Evolutionary conservation across 1,284 basidiomycete species (phyloP).

Genomic region (Papiliotrema nemorosa): DNA sequence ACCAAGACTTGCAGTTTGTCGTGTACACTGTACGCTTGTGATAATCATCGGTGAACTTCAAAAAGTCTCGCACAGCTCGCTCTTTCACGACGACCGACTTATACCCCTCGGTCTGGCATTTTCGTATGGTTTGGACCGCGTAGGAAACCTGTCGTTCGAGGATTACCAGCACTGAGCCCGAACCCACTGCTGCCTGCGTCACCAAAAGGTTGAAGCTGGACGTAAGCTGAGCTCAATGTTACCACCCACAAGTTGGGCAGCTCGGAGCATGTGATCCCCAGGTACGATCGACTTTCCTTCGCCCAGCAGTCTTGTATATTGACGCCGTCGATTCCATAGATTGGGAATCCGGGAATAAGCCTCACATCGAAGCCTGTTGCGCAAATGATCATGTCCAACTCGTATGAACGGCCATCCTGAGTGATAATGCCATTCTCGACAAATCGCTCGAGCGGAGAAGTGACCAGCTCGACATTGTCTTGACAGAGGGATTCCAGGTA

Average conservation of each 20-base stretch:
- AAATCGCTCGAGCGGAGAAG: constrained; percentile 50
- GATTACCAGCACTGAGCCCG: not conserved
- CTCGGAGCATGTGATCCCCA: not conserved
- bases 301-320: not conserved
- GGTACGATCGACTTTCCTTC: not conserved
- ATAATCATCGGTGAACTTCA: not conserved
- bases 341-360: not conserved
- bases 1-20: not conserved
- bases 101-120: not conserved
- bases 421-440: constrained; percentile 59
- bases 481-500: not conserved
- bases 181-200: not conserved
- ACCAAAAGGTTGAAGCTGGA: not conserved
- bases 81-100: not conserved
- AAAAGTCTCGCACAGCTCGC: not conserved
- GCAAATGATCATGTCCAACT: constrained; percentile 60
- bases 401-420: constrained; percentile 55
- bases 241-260: not conserved
- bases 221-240: not conserved
- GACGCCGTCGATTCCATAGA: not conserved
- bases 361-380: constrained; percentile 51
- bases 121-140: not conserved
- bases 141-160: not conserved
- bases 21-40: not conserved
- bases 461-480: not conserved